Evolutionary conservation across 768 basidiomycete species (phyloP).

Genomic region (Auricularia auricula-judae): DNA sequence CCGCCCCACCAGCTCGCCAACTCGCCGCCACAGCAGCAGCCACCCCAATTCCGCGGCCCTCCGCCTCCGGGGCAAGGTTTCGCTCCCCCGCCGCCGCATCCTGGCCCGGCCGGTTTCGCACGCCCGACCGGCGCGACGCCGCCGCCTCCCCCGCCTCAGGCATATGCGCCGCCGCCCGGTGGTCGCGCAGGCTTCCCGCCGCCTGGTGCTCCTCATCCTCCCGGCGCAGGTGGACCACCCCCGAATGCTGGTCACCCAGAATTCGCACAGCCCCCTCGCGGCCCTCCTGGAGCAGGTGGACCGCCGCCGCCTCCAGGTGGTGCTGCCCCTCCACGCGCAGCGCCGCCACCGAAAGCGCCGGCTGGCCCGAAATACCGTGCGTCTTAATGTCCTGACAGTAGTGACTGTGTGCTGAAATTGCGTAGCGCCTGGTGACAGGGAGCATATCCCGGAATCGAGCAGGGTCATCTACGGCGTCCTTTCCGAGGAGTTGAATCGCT

Average conservation of each 20-base stretch:
- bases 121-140: constrained; percentile 25
- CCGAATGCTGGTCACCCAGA: neutral
- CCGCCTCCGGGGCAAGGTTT: constrained; percentile 14
- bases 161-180: constrained; percentile 20
- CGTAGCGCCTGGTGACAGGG: constrained; percentile 78
- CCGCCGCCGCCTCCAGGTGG: constrained; percentile 26
- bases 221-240: constrained; percentile 7
- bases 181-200: constrained; percentile 16
- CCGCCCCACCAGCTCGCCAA: constrained; percentile 22
- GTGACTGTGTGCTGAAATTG: neutral
- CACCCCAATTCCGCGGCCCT: constrained; percentile 17
- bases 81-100: constrained; percentile 11
- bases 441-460: constrained; percentile 73
- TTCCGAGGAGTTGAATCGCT: constrained; percentile 44
- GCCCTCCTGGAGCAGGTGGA: constrained; percentile 16
- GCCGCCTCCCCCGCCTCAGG: constrained; percentile 26
- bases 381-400: constrained; percentile 15
- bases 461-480: constrained; percentile 59
- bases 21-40: constrained; percentile 22
- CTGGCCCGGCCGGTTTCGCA: constrained; percentile 21
- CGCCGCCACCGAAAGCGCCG: constrained; percentile 27
- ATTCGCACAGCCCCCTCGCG: constrained; percentile 14
- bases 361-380: constrained; percentile 49
- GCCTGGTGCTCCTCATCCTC: constrained; percentile 11
- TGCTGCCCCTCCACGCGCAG: constrained; percentile 17